Conservation (phyloP, 1,284 basidiomycete species). For the Marasmius fiardii region DNA sequence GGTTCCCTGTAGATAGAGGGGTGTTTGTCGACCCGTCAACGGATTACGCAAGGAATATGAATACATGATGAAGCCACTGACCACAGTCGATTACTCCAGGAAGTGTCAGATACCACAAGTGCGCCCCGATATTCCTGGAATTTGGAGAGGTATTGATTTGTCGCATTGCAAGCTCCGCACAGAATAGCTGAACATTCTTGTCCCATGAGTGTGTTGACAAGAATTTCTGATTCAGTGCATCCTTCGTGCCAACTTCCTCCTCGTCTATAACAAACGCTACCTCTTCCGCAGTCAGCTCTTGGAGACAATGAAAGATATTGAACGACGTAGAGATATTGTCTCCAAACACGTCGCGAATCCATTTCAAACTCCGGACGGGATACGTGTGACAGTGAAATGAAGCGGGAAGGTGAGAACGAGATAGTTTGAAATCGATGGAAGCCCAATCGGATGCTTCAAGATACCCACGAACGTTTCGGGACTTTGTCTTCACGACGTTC, state of each 20-base stretch:
- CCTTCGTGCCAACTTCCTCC: not conserved
- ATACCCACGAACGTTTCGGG: not conserved
- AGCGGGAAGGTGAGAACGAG: not conserved
- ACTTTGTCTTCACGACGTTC: not conserved
- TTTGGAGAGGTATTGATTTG: not conserved
- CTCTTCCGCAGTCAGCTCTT: slow-evolving; percentile 5
- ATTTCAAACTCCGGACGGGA: not conserved
- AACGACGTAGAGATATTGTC: slow-evolving; percentile 3
- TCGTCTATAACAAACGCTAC: not conserved
- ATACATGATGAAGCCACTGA: not conserved
- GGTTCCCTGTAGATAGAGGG: too few species aligned
- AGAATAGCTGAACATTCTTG: not conserved
- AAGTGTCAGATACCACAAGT: not conserved
- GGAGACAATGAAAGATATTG: slow-evolving; percentile 4
- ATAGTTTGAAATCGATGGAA: slow-evolving; percentile 1
- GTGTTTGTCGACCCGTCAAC: not conserved
- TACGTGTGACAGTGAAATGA: not conserved
- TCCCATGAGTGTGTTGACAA: not conserved
- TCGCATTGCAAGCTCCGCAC: not conserved
- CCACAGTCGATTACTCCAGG: not conserved
- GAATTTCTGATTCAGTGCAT: not conserved
- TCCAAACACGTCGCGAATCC: slow-evolving; percentile 3
- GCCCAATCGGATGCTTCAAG: slow-evolving; percentile 3
- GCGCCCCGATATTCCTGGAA: not conserved
- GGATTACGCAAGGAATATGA: not conserved